Percentiles rank a stretch among this genome's conserved stretches.
These are phyloP conservation scores for Diaporthe sp. DNA, from an alignment of 2,329 filamentous ascomycete genomes.

Conservation along the genomic window DNA sequence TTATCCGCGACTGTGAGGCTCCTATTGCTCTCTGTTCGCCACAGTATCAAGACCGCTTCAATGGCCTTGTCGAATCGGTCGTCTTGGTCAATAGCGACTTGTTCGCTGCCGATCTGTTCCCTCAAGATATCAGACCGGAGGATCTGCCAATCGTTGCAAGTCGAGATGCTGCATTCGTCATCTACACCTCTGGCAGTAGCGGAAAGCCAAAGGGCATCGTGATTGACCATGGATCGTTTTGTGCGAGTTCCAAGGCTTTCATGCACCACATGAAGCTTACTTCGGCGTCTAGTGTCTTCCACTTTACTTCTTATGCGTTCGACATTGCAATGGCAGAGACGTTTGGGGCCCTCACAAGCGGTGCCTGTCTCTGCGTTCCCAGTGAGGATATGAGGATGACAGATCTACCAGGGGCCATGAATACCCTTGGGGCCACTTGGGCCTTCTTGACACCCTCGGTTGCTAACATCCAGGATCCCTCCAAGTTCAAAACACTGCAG, in stretches of 20 bases:
- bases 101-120: neutral
- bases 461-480: constrained; percentile 35
- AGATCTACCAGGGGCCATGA: constrained; percentile 44
- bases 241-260: neutral
- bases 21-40: neutral
- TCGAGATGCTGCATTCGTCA: constrained; percentile 40
- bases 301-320: constrained; percentile 7
- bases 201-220: constrained; percentile 64
- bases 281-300: neutral
- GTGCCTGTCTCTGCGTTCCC: constrained; percentile 24
- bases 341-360: neutral
- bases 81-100: neutral
- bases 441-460: constrained; percentile 41
- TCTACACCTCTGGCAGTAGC: constrained; percentile 67
- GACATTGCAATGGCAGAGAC: constrained; percentile 5
- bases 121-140: neutral
- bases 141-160: neutral
- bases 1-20: neutral
- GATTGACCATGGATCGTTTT: constrained; percentile 29
- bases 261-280: neutral
- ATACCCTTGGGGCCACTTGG: constrained; percentile 34
- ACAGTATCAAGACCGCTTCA: constrained; percentile 5
- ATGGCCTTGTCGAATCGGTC: neutral
- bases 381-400: constrained; percentile 46
- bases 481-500: constrained; percentile 31